Base-by-base conservation (phyloP, 345 rosid genomes). In the Populus davidiana region DNA sequence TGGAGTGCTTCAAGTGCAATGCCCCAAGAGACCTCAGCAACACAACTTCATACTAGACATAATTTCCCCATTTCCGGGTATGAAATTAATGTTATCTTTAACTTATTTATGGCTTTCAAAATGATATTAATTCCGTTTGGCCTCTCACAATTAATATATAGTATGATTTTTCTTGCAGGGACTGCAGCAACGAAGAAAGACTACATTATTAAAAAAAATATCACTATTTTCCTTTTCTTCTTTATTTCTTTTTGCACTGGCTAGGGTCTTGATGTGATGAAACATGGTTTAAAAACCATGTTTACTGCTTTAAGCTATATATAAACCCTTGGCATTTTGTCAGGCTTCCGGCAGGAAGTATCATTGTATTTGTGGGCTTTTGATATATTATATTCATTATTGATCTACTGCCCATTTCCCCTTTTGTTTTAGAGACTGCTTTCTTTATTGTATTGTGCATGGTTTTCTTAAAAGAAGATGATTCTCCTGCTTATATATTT, bases 1-100 rank as follows among this genome's bases (percentile, higher is more conserved):
- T 74, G 82, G 98, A 95, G 82, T 93, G 99, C 71, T 95, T 90
- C 87, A 88, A 91, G 80, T 95, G 99, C 93, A 91, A 84, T 83
- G 96, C 98, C 8, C 98, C 98, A 33, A 89, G 94, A 75, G 98
- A 93, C 4, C 70, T 79, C 21, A 63, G 78, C 64, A 74, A 21
- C 78, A 69, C 78, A 79, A 74, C 75, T 74, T 74, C 82, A 25
- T 69, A 79, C 66, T 79, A 79, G 82, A 79, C 27, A 69, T 44
- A 8, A 2, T 27, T 65, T 44, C 31, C 66, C 77, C 31, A 31
- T 66, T 36, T 35, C 43, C 47, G 44, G 73, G 74, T 69, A 77
- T 43, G 31, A 38, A 41, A 52, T 2, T 29, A 36, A 33, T 13
- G 59, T 25, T 13, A 21, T 16, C 29, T 74, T 38, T 27, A 36